Percentiles rank a stretch among this genome's conserved stretches.
Evolutionary conservation across 257 asterid genomes (phyloP).

Genomic region (Lantana camara): DNA sequence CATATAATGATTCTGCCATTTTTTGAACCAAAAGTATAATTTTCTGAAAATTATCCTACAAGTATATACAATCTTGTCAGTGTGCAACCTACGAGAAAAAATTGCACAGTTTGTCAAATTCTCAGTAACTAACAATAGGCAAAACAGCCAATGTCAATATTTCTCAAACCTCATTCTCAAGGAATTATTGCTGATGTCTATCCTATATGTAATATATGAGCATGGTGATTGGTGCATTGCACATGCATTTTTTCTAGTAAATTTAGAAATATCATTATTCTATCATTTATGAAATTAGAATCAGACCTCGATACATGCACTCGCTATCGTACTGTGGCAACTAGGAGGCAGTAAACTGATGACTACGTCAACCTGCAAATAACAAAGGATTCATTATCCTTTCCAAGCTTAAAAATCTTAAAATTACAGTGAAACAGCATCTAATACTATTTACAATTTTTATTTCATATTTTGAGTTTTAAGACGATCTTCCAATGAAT

Average conservation of each 20-base stretch:
- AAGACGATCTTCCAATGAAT: background rate
- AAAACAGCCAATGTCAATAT: background rate
- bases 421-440: background rate
- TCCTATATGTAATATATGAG: background rate
- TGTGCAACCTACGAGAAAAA: conserved; percentile 13
- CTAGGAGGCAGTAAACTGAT: conserved; percentile 94
- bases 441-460: too few species aligned
- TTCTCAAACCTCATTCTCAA: conserved; percentile 4
- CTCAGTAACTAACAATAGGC: background rate
- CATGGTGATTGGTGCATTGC: background rate
- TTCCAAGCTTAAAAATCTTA: conserved; percentile 9
- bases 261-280: background rate
- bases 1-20: too few species aligned
- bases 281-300: conserved; percentile 7
- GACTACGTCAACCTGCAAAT: conserved; percentile 81
- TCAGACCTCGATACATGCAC: conserved; percentile 81
- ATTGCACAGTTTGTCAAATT: background rate
- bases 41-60: too few species aligned
- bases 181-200: too few species aligned
- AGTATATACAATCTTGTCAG: too few species aligned
- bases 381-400: conserved; percentile 15
- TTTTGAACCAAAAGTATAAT: too few species aligned
- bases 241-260: background rate
- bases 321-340: conserved; percentile 76
- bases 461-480: background rate